These are phyloP conservation scores for Dillenia suffruticosa DNA, from an alignment of 164 flowering plant genomes.

Conservation along the genomic window DNA sequence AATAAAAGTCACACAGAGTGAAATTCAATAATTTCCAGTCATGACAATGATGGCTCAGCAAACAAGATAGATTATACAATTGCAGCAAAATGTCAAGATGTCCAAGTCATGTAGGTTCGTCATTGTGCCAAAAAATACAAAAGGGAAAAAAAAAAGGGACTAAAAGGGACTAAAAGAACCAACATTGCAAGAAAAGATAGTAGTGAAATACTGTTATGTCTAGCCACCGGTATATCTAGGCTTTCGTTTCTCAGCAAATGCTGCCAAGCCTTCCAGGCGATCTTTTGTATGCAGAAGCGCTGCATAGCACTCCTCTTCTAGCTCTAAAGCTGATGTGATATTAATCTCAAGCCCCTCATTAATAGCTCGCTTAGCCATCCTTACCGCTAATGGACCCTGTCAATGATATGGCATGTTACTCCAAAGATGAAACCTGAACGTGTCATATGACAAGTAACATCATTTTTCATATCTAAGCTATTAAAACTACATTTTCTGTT, in stretches of 20 bases:
- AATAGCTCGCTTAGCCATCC: slow-evolving; percentile 87
- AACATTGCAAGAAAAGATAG: background rate
- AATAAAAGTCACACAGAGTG: too few relatives aligned
- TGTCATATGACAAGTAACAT: too few relatives aligned
- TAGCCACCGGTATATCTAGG: slow-evolving; percentile 55
- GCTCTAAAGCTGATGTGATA: slow-evolving; percentile 43
- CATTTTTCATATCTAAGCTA: too few relatives aligned
- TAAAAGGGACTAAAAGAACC: background rate
- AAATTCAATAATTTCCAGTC: too few relatives aligned
- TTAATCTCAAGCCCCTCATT: slow-evolving; percentile 56
- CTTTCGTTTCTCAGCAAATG: slow-evolving; percentile 93
- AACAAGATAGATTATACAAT: too few relatives aligned
- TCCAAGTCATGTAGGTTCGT: too few relatives aligned
- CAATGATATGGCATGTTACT: background rate
- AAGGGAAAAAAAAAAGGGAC: background rate
- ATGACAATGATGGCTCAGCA: too few relatives aligned
- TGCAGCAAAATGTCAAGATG: too few relatives aligned
- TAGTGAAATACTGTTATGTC: too few relatives aligned
- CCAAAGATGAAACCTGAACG: too few relatives aligned
- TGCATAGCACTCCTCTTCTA: slow-evolving; percentile 80
- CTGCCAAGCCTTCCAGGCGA: slow-evolving; percentile 87
- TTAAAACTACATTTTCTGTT: too few relatives aligned
- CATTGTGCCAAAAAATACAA: background rate
- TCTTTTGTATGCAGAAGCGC: slow-evolving; percentile 67
- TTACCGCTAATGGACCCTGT: slow-evolving; percentile 88